Evolutionary conservation across 441 rosid genomes (phyloP).

Genomic region (Erysimum pusillum): DNA sequence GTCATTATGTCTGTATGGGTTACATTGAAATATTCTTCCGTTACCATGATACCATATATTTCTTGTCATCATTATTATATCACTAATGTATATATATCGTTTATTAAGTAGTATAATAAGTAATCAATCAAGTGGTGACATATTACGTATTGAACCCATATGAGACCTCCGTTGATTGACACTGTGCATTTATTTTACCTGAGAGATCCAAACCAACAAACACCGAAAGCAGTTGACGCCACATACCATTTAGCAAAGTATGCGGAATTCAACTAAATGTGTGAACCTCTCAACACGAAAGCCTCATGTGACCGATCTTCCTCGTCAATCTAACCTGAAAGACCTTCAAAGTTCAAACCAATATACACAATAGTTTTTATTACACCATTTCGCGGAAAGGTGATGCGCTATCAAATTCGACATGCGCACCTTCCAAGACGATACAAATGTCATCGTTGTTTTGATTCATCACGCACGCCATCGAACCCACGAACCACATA

Average conservation of each 20-base stretch:
- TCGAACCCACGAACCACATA: too few species aligned
- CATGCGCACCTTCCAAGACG: too few species aligned
- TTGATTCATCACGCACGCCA: too few species aligned
- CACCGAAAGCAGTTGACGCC: not conserved
- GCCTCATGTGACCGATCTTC: too few species aligned
- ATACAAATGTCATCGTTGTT: too few species aligned
- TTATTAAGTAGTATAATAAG: too few species aligned
- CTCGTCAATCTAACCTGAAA: not conserved
- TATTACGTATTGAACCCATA: not conserved
- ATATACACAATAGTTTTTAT: not conserved
- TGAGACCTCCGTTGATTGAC: not conserved
- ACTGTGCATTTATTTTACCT: not conserved
- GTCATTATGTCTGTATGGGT: conserved; percentile 33
- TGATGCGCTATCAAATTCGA: too few species aligned
- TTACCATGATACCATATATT: not conserved
- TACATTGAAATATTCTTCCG: not conserved
- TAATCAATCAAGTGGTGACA: too few species aligned
- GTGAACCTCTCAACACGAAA: not conserved
- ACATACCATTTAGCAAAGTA: too few species aligned
- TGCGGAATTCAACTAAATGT: not conserved
- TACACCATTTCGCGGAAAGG: not conserved
- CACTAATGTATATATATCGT: too few species aligned
- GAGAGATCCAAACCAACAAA: not conserved
- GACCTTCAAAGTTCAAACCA: not conserved
- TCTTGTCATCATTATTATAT: not conserved